A percentile compares a stretch with the other conserved stretches of the same genome.
These are phyloP conservation scores for Hyaloscypha variabilis DNA, from an alignment of 495 filamentous ascomycete species.

Conservation along the genomic window DNA sequence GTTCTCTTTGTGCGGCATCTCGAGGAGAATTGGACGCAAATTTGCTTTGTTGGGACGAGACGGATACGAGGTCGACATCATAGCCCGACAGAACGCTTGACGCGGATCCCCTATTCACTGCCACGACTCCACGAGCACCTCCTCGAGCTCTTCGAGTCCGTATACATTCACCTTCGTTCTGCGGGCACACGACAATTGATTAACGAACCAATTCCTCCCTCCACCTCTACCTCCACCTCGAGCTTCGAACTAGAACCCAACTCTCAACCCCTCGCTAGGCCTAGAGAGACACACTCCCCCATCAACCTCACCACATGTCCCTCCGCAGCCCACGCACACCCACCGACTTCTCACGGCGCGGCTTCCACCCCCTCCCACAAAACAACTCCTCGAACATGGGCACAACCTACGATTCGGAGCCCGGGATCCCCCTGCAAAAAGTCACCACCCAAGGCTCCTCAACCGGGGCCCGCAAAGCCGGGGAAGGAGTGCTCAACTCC, in stretches of 20 bases:
- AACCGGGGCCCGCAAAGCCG: constrained; percentile 52
- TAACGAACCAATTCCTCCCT: not conserved
- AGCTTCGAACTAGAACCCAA: not conserved
- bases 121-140: not conserved
- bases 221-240: not conserved
- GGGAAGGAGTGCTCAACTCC: constrained; percentile 33
- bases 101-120: constrained; percentile 12
- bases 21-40: not conserved
- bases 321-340: constrained; percentile 24
- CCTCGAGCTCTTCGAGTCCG: not conserved
- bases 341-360: constrained; percentile 13
- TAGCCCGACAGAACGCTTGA: constrained; percentile 8
- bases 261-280: constrained; percentile 2
- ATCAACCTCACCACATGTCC: constrained; percentile 18
- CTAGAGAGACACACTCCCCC: not conserved
- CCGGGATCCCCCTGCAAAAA: constrained; percentile 53
- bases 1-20: not conserved
- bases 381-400: constrained; percentile 16
- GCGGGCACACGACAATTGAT: constrained; percentile 6
- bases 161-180: constrained; percentile 7
- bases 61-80: constrained; percentile 1
- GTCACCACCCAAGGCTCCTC: constrained; percentile 50
- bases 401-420: constrained; percentile 30
- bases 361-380: constrained; percentile 29
- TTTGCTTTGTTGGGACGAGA: not conserved